Conservation (phyloP, 306 rosid genomes). For the Vigna hirtella region DNA sequence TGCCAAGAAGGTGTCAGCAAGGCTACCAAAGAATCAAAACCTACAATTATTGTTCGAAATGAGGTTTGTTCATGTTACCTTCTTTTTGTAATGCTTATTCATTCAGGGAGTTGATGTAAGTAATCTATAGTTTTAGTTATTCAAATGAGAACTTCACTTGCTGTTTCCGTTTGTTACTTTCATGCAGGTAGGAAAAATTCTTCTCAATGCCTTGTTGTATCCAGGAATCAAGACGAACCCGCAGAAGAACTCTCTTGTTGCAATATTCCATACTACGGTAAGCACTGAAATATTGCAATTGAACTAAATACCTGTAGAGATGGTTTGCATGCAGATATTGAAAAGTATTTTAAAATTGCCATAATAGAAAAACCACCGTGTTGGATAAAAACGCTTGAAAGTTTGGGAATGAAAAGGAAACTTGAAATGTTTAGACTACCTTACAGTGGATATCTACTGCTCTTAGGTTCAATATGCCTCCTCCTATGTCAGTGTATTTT, state of each 20-base stretch:
- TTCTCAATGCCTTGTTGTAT: conserved; percentile 89
- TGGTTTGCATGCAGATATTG: conserved; percentile 16
- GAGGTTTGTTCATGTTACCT: conserved; percentile 63
- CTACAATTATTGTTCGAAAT: conserved; percentile 88
- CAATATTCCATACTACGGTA: conserved; percentile 95
- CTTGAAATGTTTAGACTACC: conserved; percentile 38
- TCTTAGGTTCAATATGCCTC: not conserved
- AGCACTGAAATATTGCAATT: conserved; percentile 31
- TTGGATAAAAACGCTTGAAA: not conserved
- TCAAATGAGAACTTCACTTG: not conserved
- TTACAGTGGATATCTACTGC: not conserved
- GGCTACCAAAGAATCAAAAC: conserved; percentile 96
- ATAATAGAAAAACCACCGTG: not conserved
- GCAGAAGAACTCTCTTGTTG: conserved; percentile 92
- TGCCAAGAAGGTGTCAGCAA: conserved; percentile 91
- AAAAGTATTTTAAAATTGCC: not conserved
- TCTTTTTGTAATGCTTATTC: not conserved
- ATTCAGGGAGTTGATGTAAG: conserved; percentile 3
- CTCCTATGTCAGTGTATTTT: conserved; percentile 6
- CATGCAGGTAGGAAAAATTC: conserved; percentile 87
- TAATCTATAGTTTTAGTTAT: not conserved
- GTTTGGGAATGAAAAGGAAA: conserved; percentile 24
- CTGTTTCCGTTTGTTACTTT: conserved; percentile 44
- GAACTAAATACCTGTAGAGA: conserved; percentile 7
- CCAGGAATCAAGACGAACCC: conserved; percentile 90